Base-by-base conservation (phyloP, 2,329 filamentous ascomycete genomes). In the Anisogramma anomala region DNA sequence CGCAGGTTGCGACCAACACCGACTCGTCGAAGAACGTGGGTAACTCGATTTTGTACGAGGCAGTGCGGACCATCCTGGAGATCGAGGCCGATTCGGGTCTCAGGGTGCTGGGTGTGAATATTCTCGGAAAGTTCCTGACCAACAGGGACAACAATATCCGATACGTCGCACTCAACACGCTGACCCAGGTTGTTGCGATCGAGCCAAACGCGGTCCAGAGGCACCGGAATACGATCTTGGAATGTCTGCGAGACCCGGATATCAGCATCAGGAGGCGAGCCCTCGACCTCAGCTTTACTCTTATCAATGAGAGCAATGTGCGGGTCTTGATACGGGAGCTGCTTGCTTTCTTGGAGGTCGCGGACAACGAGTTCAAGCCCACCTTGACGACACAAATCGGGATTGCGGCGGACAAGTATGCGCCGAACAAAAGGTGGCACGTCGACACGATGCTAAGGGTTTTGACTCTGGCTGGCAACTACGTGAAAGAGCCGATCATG, bases 101-200 rank as follows among this genome's bases (percentile, higher is more conserved):
- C 48, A 75, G 93, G 37, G 91, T 98, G 17, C 72, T 98, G 19
- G 91, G 91, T 55, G 91, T 98, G 52, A 98, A 98, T 58, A 98
- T 98, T 50, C 76, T 98, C 18, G 91, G 93, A 58, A 98, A 96
- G 59, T 98, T 98, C 65, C 66, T 98, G 48, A 82, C 88, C n/a
- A 98, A 98, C 67, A 81, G 89, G 53, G 91, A 98, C 64, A 98
- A 98, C 70, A 98, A 98, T 58, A 98, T 98, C 54, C 82, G 91
- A 61, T 98, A 98, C 57, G 91, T 98, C 38, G 91, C 91, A 14
- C 70, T 98, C 38, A 98, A 98, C 63, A 98, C 91, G 0, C 69
- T 98, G 36, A 93, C 95, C 65, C 96, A 95, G 63, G 91, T 98
- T 14, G 91, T 98, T 34, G 91, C 91, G 3, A 88, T 98, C 36